Conservation (phyloP, 805 yeast genomes). For the Candida krabiensis region DNA sequence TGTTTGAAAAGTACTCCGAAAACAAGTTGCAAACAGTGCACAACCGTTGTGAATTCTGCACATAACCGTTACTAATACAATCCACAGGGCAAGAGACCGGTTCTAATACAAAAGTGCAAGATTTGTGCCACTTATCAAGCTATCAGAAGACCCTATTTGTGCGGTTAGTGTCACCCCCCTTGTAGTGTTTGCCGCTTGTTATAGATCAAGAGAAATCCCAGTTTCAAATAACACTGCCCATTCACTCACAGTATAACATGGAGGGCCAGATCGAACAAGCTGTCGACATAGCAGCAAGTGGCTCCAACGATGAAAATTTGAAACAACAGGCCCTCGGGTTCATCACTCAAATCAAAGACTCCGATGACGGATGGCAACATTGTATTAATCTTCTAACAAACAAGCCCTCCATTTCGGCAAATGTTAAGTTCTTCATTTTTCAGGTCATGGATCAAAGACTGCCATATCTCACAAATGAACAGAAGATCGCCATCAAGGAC, state of each 20-base stretch:
- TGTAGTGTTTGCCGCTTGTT: too few species aligned
- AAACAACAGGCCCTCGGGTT: constrained; percentile 61
- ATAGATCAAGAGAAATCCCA: too few species aligned
- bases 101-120: too few species aligned
- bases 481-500: constrained; percentile 46
- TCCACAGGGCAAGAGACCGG: too few species aligned
- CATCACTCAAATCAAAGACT: constrained; percentile 51
- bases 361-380: constrained; percentile 56
- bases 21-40: too few species aligned
- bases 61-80: too few species aligned
- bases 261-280: constrained; percentile 79
- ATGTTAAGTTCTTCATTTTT: constrained; percentile 62
- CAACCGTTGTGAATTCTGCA: too few species aligned
- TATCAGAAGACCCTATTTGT: too few species aligned
- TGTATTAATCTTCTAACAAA: constrained; percentile 48
- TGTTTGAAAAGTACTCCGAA: too few species aligned
- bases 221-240: too few species aligned
- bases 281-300: constrained; percentile 76
- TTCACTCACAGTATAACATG: constrained; percentile 25
- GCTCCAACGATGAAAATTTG: constrained; percentile 58
- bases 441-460: constrained; percentile 68
- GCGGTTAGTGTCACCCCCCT: too few species aligned
- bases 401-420: constrained; percentile 41
- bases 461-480: constrained; percentile 43
- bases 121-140: too few species aligned